phyloP scores from a whole-genome alignment of 257 asterid genomes.

The Paraleonurus japonicus region DNA sequence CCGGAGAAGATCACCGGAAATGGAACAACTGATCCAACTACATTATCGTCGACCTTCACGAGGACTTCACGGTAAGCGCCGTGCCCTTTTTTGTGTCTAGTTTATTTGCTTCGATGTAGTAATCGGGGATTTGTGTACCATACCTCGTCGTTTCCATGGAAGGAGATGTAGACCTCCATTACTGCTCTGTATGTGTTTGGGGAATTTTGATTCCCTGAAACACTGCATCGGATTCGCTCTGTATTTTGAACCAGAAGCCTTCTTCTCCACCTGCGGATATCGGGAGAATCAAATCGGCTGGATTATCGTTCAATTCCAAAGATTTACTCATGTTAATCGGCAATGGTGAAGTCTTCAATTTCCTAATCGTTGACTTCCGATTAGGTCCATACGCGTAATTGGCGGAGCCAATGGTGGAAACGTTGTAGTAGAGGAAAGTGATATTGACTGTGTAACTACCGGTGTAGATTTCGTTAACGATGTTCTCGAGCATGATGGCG shows the following conservation, averaged over 20 bases:
- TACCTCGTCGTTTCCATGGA: constrained; percentile 77
- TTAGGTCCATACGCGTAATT: constrained; percentile 10
- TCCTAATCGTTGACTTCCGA: constrained; percentile 18
- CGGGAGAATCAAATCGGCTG: constrained; percentile 79
- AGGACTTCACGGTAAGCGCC: constrained; percentile 74
- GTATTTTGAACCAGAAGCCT: constrained; percentile 72
- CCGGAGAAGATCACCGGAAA: constrained; percentile 82
- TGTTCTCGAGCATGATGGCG: constrained; percentile 79
- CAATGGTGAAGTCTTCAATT: constrained; percentile 21
- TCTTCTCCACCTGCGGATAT: constrained; percentile 51
- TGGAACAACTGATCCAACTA: constrained; percentile 72
- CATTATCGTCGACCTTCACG: constrained; percentile 55
- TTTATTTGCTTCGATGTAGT: constrained; percentile 46
- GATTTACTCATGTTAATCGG: constrained; percentile 14
- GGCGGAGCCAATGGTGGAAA: neutral
- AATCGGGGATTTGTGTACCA: constrained; percentile 94
- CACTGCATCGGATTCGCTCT: constrained; percentile 44
- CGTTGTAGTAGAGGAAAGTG: constrained; percentile 55
- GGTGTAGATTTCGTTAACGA: constrained; percentile 60
- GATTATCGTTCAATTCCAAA: constrained; percentile 40
- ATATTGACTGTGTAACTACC: constrained; percentile 56
- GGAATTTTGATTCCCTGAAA: constrained; percentile 51
- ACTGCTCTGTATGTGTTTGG: constrained; percentile 66
- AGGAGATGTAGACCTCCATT: constrained; percentile 71
- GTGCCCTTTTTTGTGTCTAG: constrained; percentile 50